These are phyloP conservation scores for Bondarzewia mesenterica DNA, from an alignment of 1,284 basidiomycete genomes.

Conservation along the genomic window DNA sequence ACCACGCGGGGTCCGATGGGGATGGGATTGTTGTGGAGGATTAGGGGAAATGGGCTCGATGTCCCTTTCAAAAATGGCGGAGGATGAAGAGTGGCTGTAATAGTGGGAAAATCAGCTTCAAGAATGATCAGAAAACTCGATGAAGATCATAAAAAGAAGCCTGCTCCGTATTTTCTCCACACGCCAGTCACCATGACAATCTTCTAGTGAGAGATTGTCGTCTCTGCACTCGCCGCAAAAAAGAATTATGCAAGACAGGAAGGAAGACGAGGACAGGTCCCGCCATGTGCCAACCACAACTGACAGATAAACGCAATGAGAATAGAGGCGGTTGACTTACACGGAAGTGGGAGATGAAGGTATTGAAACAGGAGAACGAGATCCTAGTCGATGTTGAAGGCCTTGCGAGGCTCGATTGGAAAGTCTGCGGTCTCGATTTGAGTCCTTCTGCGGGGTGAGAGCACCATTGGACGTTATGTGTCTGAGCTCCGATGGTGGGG, in stretches of 20 bases:
- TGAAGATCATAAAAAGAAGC: neutral
- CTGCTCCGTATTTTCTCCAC: neutral
- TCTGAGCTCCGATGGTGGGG: constrained; percentile 32
- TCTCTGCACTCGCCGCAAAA: no score
- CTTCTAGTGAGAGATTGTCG: neutral
- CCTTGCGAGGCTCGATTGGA: constrained; percentile 36
- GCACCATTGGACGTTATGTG: constrained; percentile 35
- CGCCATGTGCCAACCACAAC: no score
- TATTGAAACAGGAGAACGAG: constrained; percentile 57
- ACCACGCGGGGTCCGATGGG: constrained; percentile 64
- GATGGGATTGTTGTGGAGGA: constrained; percentile 34
- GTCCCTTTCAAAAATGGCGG: constrained; percentile 77
- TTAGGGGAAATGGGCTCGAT: constrained; percentile 62
- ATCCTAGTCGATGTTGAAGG: constrained; percentile 42
- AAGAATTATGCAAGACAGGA: neutral
- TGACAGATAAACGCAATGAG: neutral
- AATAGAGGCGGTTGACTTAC: constrained; percentile 37
- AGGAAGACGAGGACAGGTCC: neutral
- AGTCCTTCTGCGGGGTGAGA: constrained; percentile 25
- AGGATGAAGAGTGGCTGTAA: constrained; percentile 63
- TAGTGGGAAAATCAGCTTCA: constrained; percentile 1
- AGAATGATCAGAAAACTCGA: neutral
- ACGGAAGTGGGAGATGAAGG: constrained; percentile 72
- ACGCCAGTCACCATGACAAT: neutral
- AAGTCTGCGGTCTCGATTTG: constrained; percentile 30